Evolutionary conservation across 2,329 filamentous ascomycete species (phyloP).

Genomic region (Phymatotrichopsis omnivora): DNA sequence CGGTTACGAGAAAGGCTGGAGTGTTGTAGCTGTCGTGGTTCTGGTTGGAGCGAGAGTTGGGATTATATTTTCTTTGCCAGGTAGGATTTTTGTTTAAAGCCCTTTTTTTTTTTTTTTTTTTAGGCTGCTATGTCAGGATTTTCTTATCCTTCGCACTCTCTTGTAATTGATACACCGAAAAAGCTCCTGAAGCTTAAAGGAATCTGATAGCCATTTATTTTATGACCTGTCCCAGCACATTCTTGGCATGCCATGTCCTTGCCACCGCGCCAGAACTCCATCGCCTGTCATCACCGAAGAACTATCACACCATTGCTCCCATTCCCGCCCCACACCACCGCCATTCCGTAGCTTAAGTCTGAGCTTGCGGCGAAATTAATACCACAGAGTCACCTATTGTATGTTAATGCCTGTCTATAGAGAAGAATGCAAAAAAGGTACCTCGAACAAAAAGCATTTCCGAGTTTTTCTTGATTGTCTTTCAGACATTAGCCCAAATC

Average conservation of each 20-base stretch:
- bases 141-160: no score
- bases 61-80: background rate
- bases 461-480: slow-evolving; percentile 93
- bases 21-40: slow-evolving; percentile 61
- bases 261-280: no score
- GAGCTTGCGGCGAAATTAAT: slow-evolving; percentile 27
- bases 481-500: slow-evolving; percentile 12
- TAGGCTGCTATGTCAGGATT: no score
- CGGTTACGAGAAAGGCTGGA: slow-evolving; percentile 73
- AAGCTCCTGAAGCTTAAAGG: no score
- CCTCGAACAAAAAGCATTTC: slow-evolving; percentile 98
- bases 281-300: no score
- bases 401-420: background rate
- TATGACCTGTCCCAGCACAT: no score
- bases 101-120: no score
- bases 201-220: no score
- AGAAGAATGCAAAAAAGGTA: slow-evolving; percentile 35
- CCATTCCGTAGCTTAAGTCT: slow-evolving; percentile 14
- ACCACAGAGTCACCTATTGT: slow-evolving; percentile 27
- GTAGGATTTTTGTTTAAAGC: background rate
- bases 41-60: no score
- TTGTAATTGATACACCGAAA: no score
- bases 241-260: no score
- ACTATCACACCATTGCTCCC: background rate
- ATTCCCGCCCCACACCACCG: background rate